Base-by-base conservation (phyloP, 164 flowering plant species). In the Umbilicus rupestris region DNA sequence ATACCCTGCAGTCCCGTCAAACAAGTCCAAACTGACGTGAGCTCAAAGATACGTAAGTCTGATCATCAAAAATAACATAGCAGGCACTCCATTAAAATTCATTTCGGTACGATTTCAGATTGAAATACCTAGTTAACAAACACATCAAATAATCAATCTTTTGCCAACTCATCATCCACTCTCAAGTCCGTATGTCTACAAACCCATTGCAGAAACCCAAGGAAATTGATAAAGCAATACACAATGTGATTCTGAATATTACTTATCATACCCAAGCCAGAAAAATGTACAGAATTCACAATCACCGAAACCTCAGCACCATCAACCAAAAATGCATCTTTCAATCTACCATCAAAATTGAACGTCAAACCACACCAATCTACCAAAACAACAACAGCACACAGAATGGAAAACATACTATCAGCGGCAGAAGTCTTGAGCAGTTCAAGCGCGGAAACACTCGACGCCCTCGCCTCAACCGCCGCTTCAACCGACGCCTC, bases 361-460 rank as follows among this genome's bases (percentile, higher is more conserved):
- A 3, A 24, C 8, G 0, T 12, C 64, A 4, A 30, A 20, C 7
- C 11, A 30, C 33, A 35, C 42, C 11, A 62, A 63, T 6, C 39
- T 19, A 37, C 4, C 1, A 7, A 39, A 63, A 63, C 31, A 55
- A 10, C 60, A 15, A n/a, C 44, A 31, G 22, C 50, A 22, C 42
- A 58, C 9, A 35, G 58, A 46, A 64, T 3, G 26, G 14, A 9
- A 42, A 30, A 70, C 84, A 44, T 76, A 92, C 98, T 70, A 69
- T 90, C 98, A 69, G 78, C 87, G 1, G 80, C 94, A 7, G 93
- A 85, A 24, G 83, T 75, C 77, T 90, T 90, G 78, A 93, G 94
- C 82, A 77, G 88, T 64, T 90, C 93, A 39, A 93, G 92, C 66
- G 91, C 92, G 28, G 92, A 79, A 63, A 87, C 42, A 71, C 88